phyloP scores from a whole-genome alignment of 2,329 filamentous ascomycete genomes.

The Fusarium luffae region DNA sequence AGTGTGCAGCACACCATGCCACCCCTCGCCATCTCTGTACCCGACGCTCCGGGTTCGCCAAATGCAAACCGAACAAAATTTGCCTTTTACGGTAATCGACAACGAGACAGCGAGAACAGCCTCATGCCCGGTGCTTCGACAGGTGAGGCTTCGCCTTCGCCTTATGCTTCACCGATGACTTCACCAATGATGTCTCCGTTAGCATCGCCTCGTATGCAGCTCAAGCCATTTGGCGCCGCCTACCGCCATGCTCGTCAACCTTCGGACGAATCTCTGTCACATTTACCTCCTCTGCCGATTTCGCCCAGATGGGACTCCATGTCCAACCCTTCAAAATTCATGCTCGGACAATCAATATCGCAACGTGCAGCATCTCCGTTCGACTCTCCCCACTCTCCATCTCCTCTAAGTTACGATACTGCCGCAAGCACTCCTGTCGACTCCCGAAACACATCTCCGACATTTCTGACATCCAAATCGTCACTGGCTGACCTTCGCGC shows the following conservation, averaged over 20 bases:
- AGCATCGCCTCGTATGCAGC: slow-evolving; percentile 39
- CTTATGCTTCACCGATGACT: slow-evolving; percentile 40
- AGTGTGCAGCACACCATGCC: slow-evolving; percentile 30
- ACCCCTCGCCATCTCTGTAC: slow-evolving; percentile 40
- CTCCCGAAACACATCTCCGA: slow-evolving; percentile 48
- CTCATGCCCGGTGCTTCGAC: slow-evolving; percentile 33
- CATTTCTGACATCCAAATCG: slow-evolving; percentile 47
- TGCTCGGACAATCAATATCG: slow-evolving; percentile 41
- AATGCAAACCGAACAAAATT: slow-evolving; percentile 37
- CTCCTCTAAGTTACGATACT: slow-evolving; percentile 41
- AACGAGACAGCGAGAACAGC: slow-evolving; percentile 36
- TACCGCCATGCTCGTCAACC: slow-evolving; percentile 36
- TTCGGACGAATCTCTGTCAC: slow-evolving; percentile 43
- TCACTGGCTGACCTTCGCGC: slow-evolving; percentile 50
- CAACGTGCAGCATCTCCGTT: slow-evolving; percentile 40
- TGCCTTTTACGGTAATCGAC: slow-evolving; percentile 34
- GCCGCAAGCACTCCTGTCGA: slow-evolving; percentile 39
- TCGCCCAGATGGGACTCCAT: slow-evolving; percentile 60
- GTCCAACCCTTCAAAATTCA: slow-evolving; percentile 45
- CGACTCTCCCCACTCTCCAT: slow-evolving; percentile 44
- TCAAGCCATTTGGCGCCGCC: slow-evolving; percentile 39
- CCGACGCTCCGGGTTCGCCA: slow-evolving; percentile 35
- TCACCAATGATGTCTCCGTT: slow-evolving; percentile 38
- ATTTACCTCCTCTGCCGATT: slow-evolving; percentile 51
- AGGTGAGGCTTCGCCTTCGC: slow-evolving; percentile 41